phyloP scores from a whole-genome alignment of 345 rosid species.

The Orychophragmus violaceus region DNA sequence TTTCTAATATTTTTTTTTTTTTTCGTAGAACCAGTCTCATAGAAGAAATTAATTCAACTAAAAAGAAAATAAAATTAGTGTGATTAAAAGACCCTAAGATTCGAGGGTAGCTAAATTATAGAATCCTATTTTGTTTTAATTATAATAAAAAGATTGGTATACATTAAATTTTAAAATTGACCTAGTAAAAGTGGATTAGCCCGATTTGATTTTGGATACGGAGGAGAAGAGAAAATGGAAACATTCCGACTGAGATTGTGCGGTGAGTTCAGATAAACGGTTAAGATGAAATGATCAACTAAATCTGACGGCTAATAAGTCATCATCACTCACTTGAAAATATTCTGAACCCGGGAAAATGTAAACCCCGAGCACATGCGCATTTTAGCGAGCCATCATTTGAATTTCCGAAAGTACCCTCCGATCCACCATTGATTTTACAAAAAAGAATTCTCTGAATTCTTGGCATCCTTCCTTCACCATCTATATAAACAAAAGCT shows the following conservation, averaged over 20 bases:
- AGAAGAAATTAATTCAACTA: neutral
- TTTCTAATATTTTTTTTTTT: neutral
- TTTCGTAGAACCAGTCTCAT: neutral
- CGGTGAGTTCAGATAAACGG: slow-evolving; percentile 9
- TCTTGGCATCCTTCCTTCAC: neutral
- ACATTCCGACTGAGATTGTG: neutral
- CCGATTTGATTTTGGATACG: neutral
- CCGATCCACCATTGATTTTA: slow-evolving; percentile 30
- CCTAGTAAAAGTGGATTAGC: neutral
- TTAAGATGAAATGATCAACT: neutral
- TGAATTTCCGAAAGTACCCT: neutral
- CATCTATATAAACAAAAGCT: slow-evolving; percentile 28
- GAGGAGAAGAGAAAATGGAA: neutral
- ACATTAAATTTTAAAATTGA: neutral
- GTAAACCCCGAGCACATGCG: slow-evolving; percentile 20
- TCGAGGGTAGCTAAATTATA: neutral
- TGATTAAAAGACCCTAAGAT: neutral
- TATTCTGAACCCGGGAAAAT: slow-evolving; percentile 23
- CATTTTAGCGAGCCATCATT: slow-evolving; percentile 19
- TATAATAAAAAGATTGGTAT: neutral
- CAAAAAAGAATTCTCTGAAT: neutral
- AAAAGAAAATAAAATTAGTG: neutral
- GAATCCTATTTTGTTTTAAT: too few species aligned
- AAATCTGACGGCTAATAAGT: slow-evolving; percentile 12
- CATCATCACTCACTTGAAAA: slow-evolving; percentile 14